Evolutionary conservation across 2,329 filamentous ascomycete genomes (phyloP).

Genomic region (Triangularia verruculosa): DNA sequence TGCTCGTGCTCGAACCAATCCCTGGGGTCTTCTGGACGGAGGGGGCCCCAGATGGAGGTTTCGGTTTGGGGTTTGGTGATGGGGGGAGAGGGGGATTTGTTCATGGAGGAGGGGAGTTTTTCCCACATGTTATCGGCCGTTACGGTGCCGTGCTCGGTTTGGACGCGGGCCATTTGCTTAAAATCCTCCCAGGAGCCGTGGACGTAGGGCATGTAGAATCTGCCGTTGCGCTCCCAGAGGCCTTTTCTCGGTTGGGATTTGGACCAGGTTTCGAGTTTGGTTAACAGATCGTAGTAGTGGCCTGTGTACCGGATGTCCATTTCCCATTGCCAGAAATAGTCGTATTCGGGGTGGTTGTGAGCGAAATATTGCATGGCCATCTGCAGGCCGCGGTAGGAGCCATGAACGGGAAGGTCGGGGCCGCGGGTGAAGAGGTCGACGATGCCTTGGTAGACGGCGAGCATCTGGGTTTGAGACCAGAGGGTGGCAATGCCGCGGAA

Average conservation of each 20-base stretch:
- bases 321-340: constrained; percentile 93
- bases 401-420: constrained; percentile 74
- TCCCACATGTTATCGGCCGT: constrained; percentile 67
- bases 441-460: constrained; percentile 81
- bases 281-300: constrained; percentile 75
- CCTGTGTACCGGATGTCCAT: constrained; percentile 90
- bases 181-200: constrained; percentile 81
- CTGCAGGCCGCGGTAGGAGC: constrained; percentile 86
- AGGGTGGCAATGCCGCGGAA: constrained; percentile 86
- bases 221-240: constrained; percentile 74
- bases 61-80: constrained; percentile 37
- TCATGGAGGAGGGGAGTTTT: constrained; percentile 42
- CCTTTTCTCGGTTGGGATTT: constrained; percentile 72
- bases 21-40: constrained; percentile 61
- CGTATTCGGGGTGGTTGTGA: constrained; percentile 81
- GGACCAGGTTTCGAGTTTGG: constrained; percentile 67
- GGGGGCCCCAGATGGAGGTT: constrained; percentile 79
- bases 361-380: constrained; percentile 97
- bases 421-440: constrained; percentile 69
- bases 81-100: constrained; percentile 28
- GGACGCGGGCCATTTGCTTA: constrained; percentile 70
- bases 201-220: constrained; percentile 74
- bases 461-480: constrained; percentile 94
- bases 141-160: constrained; percentile 67
- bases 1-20: constrained; percentile 72